Evolutionary conservation across 1,139 yeast species (phyloP), one percentile per base, ranked within the genome.

Genomic region (Kurtzmaniella quercitrusa): DNA sequence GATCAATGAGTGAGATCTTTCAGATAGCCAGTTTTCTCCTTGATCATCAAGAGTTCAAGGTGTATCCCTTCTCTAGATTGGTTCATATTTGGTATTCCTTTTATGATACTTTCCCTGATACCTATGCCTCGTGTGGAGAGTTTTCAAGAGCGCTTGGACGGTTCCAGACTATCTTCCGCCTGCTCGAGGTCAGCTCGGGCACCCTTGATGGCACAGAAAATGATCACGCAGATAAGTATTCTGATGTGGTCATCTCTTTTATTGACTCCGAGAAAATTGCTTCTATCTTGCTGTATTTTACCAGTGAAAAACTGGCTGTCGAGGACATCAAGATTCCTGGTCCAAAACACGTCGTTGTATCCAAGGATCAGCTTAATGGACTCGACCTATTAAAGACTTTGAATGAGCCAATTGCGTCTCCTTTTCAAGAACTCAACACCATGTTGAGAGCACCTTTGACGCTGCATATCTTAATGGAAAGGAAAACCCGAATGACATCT

Each of bases 401-500:
- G 17, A 36, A 36, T 7, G 27, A 36, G n/a, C 38, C 38, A 19
- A 12, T 19, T 9, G 5, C 11, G 10, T 36, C 38, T 11, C 27
- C 38, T 6, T 36, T 19, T 15, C 15, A 18, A 14, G n/a, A 36
- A 12, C 16, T 19, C n/a, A 10, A 21, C 3, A 11, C 8, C 5
- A 14, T 36, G 5, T 19, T 36, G 11, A 14, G 12, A 12, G 25
- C 38, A 6, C 38, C 38, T 12, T 19, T 36, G 14, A 19, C 38
- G 5, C 38, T 36, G 38, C 38, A 36, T 14, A 19, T 36, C 11
- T 24, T 36, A 3, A 36, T 36, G 38, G 16, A 36, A 14, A 36
- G 23, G 45, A 65, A 76, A 41, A 68, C 74, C 0, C 55, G 58
- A 37, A 44, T 63, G 16, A 68, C 67, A 24, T 69, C 79, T 0